phyloP scores from a whole-genome alignment of 495 filamentous ascomycete genomes.

The Trichoderma virens region DNA sequence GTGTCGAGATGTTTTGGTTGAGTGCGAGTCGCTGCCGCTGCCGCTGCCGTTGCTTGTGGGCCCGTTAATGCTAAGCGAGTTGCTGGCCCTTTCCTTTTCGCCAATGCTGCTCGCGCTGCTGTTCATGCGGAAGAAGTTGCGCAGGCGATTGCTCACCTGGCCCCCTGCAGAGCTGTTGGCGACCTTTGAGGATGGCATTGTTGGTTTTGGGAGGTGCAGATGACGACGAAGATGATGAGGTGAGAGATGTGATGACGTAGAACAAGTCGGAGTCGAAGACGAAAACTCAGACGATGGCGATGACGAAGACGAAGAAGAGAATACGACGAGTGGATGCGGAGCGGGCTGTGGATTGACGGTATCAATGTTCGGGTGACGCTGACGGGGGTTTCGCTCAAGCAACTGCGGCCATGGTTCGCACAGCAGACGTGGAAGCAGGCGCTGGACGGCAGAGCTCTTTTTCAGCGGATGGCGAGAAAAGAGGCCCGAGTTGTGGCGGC shows the following conservation, averaged over 20 bases:
- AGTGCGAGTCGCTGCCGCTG: conserved; percentile 26
- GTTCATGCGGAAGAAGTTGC: conserved; percentile 97
- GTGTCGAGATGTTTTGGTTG: conserved; percentile 60
- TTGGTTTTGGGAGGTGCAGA: conserved; percentile 5
- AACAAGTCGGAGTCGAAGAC: not conserved
- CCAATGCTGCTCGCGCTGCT: conserved; percentile 49
- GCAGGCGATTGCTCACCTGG: conserved; percentile 83
- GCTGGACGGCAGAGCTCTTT: not conserved
- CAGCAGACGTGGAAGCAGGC: not conserved
- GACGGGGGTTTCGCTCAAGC: not conserved
- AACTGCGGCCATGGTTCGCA: not conserved
- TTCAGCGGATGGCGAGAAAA: not conserved
- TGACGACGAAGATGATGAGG: not conserved
- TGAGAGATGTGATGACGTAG: not conserved
- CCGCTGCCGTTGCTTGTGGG: conserved; percentile 31
- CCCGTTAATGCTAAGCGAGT: conserved; percentile 31
- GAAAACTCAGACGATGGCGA: not conserved
- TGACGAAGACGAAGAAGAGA: not conserved
- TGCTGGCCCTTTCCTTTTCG: conserved; percentile 32
- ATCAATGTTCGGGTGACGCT: not conserved
- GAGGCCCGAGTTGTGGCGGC: not conserved
- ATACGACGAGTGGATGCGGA: not conserved
- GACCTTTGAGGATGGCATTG: conserved; percentile 33
- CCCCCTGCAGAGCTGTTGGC: conserved; percentile 31
- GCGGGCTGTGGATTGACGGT: not conserved